Evolutionary conservation across 2,329 filamentous ascomycete genomes (phyloP).

Genomic region (Claviceps fusiformis): DNA sequence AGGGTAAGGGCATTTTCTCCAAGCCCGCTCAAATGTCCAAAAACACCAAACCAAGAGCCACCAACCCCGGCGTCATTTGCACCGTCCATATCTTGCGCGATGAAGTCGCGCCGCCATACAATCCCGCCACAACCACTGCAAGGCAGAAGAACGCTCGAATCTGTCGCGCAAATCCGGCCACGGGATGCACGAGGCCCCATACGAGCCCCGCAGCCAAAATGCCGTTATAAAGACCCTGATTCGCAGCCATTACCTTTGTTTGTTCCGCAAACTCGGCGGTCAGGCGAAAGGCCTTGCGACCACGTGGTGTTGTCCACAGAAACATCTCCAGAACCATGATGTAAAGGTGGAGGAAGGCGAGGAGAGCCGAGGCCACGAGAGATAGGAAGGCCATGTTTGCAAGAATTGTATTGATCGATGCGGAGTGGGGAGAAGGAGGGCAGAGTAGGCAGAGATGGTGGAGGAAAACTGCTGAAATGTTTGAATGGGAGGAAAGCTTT

Average conservation of each 20-base stretch:
- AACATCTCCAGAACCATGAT: conserved; percentile 36
- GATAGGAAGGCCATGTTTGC: conserved; percentile 12
- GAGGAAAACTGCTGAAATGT: too few relatives aligned
- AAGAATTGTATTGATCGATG: not conserved
- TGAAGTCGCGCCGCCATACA: conserved; percentile 30
- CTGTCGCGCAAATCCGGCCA: conserved; percentile 26
- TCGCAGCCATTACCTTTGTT: conserved; percentile 31
- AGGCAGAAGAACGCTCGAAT: conserved; percentile 34
- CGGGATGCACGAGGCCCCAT: conserved; percentile 34
- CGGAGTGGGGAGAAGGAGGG: too few relatives aligned
- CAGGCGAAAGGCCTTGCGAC: conserved; percentile 30
- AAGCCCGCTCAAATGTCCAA: conserved; percentile 9
- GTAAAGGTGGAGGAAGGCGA: conserved; percentile 32
- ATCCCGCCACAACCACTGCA: conserved; percentile 30
- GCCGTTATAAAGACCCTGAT: conserved; percentile 40
- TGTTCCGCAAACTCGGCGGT: conserved; percentile 30
- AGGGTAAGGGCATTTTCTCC: too few relatives aligned
- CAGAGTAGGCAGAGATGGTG: too few relatives aligned
- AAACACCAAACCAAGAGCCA: not conserved
- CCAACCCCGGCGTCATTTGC: conserved; percentile 22
- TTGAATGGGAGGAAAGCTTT: too few relatives aligned
- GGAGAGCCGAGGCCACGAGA: conserved; percentile 20
- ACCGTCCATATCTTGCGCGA: conserved; percentile 28
- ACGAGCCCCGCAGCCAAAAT: conserved; percentile 34
- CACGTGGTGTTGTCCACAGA: conserved; percentile 33